phyloP scores from a whole-genome alignment of 805 yeast species.

The Monosporozyma aquatica region DNA sequence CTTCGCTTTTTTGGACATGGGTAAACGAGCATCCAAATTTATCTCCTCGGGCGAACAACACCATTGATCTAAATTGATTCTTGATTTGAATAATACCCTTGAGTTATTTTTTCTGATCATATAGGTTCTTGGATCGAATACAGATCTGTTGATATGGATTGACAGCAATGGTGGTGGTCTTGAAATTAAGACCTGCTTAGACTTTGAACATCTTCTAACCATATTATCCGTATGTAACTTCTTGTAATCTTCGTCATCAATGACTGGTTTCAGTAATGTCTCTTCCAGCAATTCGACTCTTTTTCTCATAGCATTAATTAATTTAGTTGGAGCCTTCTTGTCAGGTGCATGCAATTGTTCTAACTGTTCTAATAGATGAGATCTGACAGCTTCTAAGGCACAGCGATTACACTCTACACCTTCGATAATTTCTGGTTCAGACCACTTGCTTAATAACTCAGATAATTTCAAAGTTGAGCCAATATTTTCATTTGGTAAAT shows the following conservation, averaged over 20 bases:
- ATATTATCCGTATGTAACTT: slow-evolving; percentile 64
- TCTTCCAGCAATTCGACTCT: slow-evolving; percentile 42
- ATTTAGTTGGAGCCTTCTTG: slow-evolving; percentile 21
- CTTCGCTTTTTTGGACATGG: slow-evolving; percentile 58
- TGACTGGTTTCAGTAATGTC: slow-evolving; percentile 56
- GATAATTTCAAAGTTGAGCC: slow-evolving; percentile 39
- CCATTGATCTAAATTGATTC: slow-evolving; percentile 57
- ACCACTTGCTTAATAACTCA: slow-evolving; percentile 56
- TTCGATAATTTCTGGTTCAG: slow-evolving; percentile 73
- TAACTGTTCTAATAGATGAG: slow-evolving; percentile 37
- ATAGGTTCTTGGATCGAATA: slow-evolving; percentile 80
- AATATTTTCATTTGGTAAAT: slow-evolving; percentile 44
- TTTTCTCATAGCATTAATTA: slow-evolving; percentile 30
- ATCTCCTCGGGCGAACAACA: slow-evolving; percentile 61
- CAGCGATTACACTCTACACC: slow-evolving; percentile 95
- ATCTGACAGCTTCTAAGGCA: slow-evolving; percentile 55
- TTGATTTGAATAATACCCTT: slow-evolving; percentile 64
- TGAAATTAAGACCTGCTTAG: slow-evolving; percentile 71
- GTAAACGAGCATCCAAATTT: slow-evolving; percentile 69
- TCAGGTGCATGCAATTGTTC: slow-evolving; percentile 18
- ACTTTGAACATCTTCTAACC: slow-evolving; percentile 66
- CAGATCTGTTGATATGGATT: slow-evolving; percentile 86
- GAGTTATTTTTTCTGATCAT: slow-evolving; percentile 78
- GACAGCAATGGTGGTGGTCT: slow-evolving; percentile 78
- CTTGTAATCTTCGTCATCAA: slow-evolving; percentile 72